Evolutionary conservation across 164 flowering plant species (phyloP).

Genomic region (Nymphaea colorata): DNA sequence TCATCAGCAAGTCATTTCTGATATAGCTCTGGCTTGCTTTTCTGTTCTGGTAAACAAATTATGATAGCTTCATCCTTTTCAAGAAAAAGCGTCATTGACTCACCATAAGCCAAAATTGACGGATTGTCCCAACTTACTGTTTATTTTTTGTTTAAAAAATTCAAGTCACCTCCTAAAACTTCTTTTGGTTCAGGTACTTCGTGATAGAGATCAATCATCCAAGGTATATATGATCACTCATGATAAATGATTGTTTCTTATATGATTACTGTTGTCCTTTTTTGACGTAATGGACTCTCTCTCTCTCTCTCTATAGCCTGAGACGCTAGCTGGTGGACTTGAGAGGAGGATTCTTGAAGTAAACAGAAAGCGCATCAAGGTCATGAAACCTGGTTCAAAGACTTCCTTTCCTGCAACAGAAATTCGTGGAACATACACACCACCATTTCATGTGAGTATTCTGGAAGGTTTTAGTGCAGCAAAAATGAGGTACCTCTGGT

Average conservation of each 20-base stretch:
- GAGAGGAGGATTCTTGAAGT: conserved; percentile 91
- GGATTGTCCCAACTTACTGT: too few relatives aligned
- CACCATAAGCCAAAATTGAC: too few relatives aligned
- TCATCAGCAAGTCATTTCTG: too few relatives aligned
- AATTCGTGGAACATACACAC: conserved; percentile 86
- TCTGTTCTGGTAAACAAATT: too few relatives aligned
- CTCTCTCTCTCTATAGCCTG: background rate
- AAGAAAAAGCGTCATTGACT: too few relatives aligned
- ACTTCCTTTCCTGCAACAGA: conserved; percentile 94
- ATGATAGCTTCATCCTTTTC: too few relatives aligned
- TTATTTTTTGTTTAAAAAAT: too few relatives aligned
- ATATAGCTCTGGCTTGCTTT: too few relatives aligned
- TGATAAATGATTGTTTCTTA: too few relatives aligned
- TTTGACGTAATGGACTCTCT: too few relatives aligned
- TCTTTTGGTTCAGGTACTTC: conserved; percentile 42
- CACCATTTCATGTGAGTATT: conserved; percentile 87
- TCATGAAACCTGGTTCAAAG: conserved; percentile 93
- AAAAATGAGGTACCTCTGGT: too few relatives aligned
- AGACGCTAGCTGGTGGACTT: conserved; percentile 20
- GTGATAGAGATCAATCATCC: conserved; percentile 68
- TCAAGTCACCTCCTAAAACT: background rate
- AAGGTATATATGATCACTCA: conserved; percentile 33
- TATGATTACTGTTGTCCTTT: too few relatives aligned
- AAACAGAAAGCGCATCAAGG: conserved; percentile 82
- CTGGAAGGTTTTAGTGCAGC: background rate